Conservation (phyloP, 2,329 filamentous ascomycete species). For the Colletotrichum camelliae region DNA sequence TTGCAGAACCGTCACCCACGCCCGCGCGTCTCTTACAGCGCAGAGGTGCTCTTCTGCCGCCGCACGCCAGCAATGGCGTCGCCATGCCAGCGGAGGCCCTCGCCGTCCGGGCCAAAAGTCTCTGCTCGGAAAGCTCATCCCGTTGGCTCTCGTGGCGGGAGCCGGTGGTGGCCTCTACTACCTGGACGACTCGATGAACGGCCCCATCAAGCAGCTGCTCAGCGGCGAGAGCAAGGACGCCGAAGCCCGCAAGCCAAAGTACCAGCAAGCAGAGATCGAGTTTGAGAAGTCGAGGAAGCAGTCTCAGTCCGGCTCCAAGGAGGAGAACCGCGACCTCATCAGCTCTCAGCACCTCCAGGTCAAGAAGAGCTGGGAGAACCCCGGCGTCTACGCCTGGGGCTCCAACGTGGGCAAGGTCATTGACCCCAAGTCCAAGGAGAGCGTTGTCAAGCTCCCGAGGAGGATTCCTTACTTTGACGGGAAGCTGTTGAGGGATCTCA, state of each 20-base stretch:
- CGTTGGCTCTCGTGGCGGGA: constrained; percentile 25
- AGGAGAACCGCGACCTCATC: constrained; percentile 77
- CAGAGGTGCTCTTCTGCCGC: constrained; percentile 5
- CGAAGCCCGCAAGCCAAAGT: constrained; percentile 13
- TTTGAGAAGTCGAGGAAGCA: constrained; percentile 71
- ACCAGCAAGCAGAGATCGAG: constrained; percentile 58
- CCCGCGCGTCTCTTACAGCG: constrained; percentile 17
- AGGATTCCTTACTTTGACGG: constrained; percentile 85
- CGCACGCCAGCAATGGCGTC: constrained; percentile 3
- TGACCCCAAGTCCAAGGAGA: constrained; percentile 80
- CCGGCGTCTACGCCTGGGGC: constrained; percentile 94
- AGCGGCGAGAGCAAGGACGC: neutral
- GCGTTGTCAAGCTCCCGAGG: constrained; percentile 78
- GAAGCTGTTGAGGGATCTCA: constrained; percentile 83
- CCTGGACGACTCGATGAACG: constrained; percentile 27
- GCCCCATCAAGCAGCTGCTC: constrained; percentile 10
- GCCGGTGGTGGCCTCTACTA: constrained; percentile 43
- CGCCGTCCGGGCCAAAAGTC: neutral
- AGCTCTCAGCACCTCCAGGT: constrained; percentile 90
- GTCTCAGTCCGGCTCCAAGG: constrained; percentile 62
- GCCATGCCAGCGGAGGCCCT: constrained; percentile 6
- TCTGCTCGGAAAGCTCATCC: neutral
- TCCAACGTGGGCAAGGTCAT: constrained; percentile 86
- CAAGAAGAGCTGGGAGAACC: constrained; percentile 79
- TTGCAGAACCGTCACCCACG: constrained; percentile 7